A percentile compares a stretch with the other conserved stretches of the same genome.
These are phyloP conservation scores for Pythium utonaiense DNA, from an alignment of 352 stramenopile species.

Conservation along the genomic window DNA sequence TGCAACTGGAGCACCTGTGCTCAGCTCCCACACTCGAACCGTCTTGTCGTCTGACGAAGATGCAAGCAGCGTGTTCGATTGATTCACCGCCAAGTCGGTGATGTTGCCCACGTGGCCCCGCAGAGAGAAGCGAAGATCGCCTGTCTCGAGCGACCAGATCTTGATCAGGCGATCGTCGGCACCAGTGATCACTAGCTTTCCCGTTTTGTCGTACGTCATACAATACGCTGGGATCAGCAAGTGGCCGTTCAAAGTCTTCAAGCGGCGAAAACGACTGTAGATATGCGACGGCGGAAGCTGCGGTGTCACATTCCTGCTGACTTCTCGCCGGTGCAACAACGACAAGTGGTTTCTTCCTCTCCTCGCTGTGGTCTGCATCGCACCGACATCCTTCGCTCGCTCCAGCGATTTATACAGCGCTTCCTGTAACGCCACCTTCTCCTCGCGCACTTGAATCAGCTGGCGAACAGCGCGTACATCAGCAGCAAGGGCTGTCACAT, in stretches of 20 bases:
- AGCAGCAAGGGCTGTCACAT: conserved; percentile 43
- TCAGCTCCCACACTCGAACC: conserved; percentile 85
- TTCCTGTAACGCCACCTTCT: conserved; percentile 31
- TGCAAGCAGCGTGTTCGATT: conserved; percentile 72
- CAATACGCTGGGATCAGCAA: conserved; percentile 94
- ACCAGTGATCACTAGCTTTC: conserved; percentile 95
- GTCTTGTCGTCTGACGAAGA: conserved; percentile 89
- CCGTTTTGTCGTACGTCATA: conserved; percentile 94
- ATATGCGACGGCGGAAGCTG: conserved; percentile 53
- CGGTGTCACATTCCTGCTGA: conserved; percentile 28
- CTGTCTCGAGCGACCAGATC: conserved; percentile 92
- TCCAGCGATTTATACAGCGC: conserved; percentile 36
- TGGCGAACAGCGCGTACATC: conserved; percentile 74
- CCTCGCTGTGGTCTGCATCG: conserved; percentile 45
- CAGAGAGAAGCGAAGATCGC: conserved; percentile 77
- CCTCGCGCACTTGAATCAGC: conserved; percentile 60
- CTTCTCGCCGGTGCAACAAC: conserved; percentile 46
- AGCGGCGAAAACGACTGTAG: conserved; percentile 71
- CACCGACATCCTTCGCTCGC: conserved; percentile 31
- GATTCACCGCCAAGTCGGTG: conserved; percentile 87
- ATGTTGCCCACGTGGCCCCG: conserved; percentile 88
- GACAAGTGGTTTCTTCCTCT: conserved; percentile 61
- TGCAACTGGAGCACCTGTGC: conserved; percentile 74
- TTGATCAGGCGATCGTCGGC: conserved; percentile 97
- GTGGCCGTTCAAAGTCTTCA: conserved; percentile 92